Conservation (phyloP, 441 rosid genomes). For the Gossypium lobatum region DNA sequence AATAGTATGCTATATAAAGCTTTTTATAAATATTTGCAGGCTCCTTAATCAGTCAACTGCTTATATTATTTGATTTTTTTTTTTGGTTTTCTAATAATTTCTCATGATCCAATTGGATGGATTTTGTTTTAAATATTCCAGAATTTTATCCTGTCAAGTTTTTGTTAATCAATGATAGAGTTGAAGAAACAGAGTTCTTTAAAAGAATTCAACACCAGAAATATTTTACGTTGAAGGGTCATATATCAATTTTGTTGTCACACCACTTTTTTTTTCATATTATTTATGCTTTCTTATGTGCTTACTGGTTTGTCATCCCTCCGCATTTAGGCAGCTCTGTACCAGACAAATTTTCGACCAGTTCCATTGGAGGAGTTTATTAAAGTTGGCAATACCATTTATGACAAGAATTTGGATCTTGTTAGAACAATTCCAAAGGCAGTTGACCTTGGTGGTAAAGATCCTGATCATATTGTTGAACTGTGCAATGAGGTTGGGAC, state of each 20-base stretch:
- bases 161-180: neutral
- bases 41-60: neutral
- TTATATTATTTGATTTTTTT: neutral
- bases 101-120: neutral
- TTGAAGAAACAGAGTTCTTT: slow-evolving; percentile 6
- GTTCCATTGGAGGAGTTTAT: slow-evolving; percentile 92
- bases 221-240: slow-evolving; percentile 1
- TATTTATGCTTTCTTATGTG: slow-evolving; percentile 3
- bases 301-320: slow-evolving; percentile 9
- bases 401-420: slow-evolving; percentile 73
- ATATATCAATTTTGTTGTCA: neutral
- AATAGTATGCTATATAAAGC: neutral
- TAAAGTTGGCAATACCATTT: slow-evolving; percentile 84
- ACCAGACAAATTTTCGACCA: slow-evolving; percentile 92
- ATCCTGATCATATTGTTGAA: slow-evolving; percentile 93
- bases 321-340: slow-evolving; percentile 77
- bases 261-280: neutral
- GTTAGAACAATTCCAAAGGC: slow-evolving; percentile 68
- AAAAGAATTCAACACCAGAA: slow-evolving; percentile 6
- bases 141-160: neutral
- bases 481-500: slow-evolving; percentile 81
- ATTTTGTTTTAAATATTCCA: neutral
- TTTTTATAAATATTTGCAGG: neutral
- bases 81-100: neutral
- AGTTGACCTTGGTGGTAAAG: slow-evolving; percentile 81